phyloP scores from a whole-genome alignment of 768 basidiomycete species.

The Tubosaeta sp. region DNA sequence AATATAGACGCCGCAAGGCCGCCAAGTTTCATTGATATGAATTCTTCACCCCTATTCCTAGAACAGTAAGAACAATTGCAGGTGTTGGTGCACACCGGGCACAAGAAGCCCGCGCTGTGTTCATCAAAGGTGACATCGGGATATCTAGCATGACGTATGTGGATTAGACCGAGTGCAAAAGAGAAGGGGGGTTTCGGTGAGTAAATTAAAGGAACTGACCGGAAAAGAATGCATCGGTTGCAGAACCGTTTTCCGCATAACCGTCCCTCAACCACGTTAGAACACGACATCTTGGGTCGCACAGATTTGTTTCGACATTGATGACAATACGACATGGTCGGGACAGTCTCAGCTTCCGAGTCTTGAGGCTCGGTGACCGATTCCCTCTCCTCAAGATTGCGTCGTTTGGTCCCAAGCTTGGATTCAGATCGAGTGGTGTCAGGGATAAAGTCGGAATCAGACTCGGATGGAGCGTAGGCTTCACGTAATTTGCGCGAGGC shows the following conservation, averaged over 20 bases:
- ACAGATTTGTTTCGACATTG: slow-evolving; percentile 30
- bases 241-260: slow-evolving; percentile 35
- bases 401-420: slow-evolving; percentile 4
- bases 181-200: neutral
- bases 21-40: slow-evolving; percentile 32
- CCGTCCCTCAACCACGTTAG: slow-evolving; percentile 11
- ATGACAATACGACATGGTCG: slow-evolving; percentile 28
- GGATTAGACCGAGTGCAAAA: neutral
- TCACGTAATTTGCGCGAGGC: slow-evolving; percentile 19
- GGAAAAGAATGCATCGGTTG: slow-evolving; percentile 29
- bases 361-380: neutral
- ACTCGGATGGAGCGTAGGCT: neutral
- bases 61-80: slow-evolving; percentile 51
- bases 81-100: slow-evolving; percentile 41
- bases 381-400: neutral
- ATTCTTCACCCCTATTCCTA: slow-evolving; percentile 42
- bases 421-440: slow-evolving; percentile 1
- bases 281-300: slow-evolving; percentile 36
- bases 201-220: slow-evolving; percentile 28
- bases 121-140: slow-evolving; percentile 35
- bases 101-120: slow-evolving; percentile 31
- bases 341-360: neutral
- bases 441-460: slow-evolving; percentile 17
- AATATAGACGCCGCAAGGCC: slow-evolving; percentile 20
- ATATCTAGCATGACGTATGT: slow-evolving; percentile 30